Evolutionary conservation across 257 asterid species (phyloP).

Genomic region (Ilex aquifolium): DNA sequence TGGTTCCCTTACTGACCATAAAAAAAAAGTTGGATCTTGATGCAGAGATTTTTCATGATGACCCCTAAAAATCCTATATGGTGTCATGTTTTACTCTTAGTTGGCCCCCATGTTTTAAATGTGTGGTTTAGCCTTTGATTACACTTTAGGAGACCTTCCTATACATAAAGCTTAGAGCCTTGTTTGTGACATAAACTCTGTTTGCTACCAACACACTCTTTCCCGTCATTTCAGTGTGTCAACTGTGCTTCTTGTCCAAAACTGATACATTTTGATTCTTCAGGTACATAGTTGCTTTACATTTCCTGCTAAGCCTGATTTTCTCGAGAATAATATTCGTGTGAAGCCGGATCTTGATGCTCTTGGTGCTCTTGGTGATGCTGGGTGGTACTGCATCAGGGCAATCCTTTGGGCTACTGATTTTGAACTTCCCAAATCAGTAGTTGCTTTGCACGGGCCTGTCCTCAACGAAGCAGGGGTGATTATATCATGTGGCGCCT

Average conservation of each 20-base stretch:
- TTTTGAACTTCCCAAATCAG: background rate
- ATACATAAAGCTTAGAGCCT: too few species aligned
- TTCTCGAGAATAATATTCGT: background rate
- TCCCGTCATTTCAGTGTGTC: background rate
- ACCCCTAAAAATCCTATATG: too few species aligned
- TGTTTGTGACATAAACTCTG: background rate
- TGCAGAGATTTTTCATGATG: too few species aligned
- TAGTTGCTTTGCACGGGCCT: background rate
- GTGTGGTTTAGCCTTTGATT: too few species aligned
- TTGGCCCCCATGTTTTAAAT: too few species aligned
- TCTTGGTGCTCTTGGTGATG: background rate
- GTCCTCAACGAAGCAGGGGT: background rate
- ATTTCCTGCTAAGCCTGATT: background rate
- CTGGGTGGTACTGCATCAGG: background rate
- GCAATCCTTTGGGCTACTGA: background rate
- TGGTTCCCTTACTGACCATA: too few species aligned
- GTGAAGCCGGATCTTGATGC: background rate
- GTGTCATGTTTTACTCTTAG: too few species aligned
- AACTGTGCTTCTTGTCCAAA: background rate
- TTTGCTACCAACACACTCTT: background rate
- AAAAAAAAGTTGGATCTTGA: too few species aligned
- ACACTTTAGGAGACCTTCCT: too few species aligned
- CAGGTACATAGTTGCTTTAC: background rate
- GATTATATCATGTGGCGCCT: background rate
- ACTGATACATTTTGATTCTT: background rate